Evolutionary conservation across 371 early-diverging fungal genomes (phyloP).

Genomic region (Mycotypha africana): DNA sequence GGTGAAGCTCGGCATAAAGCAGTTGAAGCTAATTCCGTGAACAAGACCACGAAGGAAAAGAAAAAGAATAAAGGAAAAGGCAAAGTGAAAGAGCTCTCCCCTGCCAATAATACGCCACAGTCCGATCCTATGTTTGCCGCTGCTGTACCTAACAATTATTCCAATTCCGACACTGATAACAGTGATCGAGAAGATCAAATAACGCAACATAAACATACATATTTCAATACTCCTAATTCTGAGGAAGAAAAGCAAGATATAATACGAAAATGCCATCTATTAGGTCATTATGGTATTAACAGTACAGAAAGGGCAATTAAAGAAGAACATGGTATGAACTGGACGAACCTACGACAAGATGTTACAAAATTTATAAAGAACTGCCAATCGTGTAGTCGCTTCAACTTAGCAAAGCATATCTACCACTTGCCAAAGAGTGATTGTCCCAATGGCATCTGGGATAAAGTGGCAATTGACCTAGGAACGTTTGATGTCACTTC

Average conservation of each 20-base stretch:
- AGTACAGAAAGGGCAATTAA: not conserved
- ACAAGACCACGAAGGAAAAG: not conserved
- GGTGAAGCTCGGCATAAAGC: not conserved
- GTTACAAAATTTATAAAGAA: not conserved
- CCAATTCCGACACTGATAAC: not conserved
- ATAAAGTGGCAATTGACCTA: not conserved
- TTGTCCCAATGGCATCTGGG: not conserved
- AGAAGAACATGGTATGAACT: not conserved
- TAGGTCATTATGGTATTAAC: not conserved
- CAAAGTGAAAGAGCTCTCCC: no score
- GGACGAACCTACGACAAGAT: not conserved
- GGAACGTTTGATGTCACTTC: slow-evolving; percentile 2
- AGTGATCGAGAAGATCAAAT: no score
- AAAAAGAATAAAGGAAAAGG: not conserved
- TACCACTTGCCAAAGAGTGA: not conserved
- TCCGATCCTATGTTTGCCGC: not conserved
- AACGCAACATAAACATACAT: no score
- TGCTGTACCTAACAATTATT: not conserved
- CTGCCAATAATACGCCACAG: no score
- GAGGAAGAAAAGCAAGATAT: not conserved
- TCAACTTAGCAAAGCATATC: not conserved
- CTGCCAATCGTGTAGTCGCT: not conserved
- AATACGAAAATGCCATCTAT: not conserved
- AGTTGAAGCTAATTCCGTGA: no score
- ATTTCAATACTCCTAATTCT: no score